Evolutionary conservation across 352 stramenopile genomes (phyloP).

Genomic region (Thraustochytrium sp.): DNA sequence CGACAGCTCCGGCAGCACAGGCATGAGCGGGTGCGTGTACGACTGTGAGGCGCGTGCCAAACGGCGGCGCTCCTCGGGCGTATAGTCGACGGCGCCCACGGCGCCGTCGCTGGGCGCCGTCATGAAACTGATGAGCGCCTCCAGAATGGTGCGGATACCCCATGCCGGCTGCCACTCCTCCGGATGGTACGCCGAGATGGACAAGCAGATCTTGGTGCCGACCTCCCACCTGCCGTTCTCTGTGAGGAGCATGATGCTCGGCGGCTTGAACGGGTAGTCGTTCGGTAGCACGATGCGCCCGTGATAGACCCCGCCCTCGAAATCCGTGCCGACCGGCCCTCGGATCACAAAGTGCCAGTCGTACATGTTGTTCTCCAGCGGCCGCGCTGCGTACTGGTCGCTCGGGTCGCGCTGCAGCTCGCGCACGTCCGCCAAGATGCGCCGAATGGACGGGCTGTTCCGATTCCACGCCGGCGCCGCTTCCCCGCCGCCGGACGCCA

Average conservation of each 20-base stretch:
- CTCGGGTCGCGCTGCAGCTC: constrained; percentile 69
- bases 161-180: constrained; percentile 90
- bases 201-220: constrained; percentile 96
- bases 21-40: constrained; percentile 42
- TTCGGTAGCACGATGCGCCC: constrained; percentile 88
- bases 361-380: constrained; percentile 64
- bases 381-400: constrained; percentile 65
- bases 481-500: background rate
- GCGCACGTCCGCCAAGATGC: constrained; percentile 69
- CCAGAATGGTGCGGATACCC: constrained; percentile 91
- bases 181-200: constrained; percentile 92
- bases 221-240: constrained; percentile 94
- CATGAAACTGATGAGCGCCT: constrained; percentile 96
- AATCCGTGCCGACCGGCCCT: constrained; percentile 89
- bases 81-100: constrained; percentile 36
- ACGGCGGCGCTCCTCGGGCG: background rate
- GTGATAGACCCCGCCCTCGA: constrained; percentile 94
- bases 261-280: constrained; percentile 91
- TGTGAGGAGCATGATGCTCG: constrained; percentile 95
- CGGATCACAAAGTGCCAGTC: constrained; percentile 96
- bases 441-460: constrained; percentile 49
- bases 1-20: background rate
- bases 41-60: constrained; percentile 12
- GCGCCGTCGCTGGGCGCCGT: constrained; percentile 53
- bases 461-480: background rate